phyloP scores from a whole-genome alignment of 208 protist genomes.

The Trichomonas tenax region DNA sequence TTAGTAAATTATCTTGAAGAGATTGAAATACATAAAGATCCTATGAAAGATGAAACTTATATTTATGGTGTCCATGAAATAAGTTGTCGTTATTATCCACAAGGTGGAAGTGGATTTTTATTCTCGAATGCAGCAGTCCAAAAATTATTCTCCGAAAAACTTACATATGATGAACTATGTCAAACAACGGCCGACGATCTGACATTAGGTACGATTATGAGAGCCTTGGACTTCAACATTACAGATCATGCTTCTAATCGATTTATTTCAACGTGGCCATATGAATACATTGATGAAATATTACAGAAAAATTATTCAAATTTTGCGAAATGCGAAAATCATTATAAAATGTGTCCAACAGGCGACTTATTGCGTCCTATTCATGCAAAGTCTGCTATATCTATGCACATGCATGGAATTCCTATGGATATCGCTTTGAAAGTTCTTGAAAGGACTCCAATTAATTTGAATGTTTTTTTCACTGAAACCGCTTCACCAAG shows the following conservation, averaged over 20 bases:
- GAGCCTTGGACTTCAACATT: background rate
- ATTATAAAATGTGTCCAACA: background rate
- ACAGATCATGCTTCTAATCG: background rate
- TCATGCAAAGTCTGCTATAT: background rate
- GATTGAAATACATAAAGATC: background rate
- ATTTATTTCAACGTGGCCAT: background rate
- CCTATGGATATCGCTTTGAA: background rate
- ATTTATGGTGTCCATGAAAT: background rate
- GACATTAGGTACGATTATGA: background rate
- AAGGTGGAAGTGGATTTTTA: background rate
- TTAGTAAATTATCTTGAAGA: background rate
- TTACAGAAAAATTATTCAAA: background rate
- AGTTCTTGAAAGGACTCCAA: background rate
- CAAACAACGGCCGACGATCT: background rate
- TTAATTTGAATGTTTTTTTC: background rate
- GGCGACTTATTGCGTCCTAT: background rate
- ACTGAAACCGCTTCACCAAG: background rate
- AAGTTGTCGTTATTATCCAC: background rate
- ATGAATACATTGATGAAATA: background rate
- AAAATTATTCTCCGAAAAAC: background rate
- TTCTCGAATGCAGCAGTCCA: background rate
- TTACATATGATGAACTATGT: background rate
- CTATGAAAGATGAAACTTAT: background rate
- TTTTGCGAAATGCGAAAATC: background rate
- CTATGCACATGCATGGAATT: background rate